Base-by-base conservation (phyloP, 139 green algal species). In the Tetradesmus obliquus region DNA sequence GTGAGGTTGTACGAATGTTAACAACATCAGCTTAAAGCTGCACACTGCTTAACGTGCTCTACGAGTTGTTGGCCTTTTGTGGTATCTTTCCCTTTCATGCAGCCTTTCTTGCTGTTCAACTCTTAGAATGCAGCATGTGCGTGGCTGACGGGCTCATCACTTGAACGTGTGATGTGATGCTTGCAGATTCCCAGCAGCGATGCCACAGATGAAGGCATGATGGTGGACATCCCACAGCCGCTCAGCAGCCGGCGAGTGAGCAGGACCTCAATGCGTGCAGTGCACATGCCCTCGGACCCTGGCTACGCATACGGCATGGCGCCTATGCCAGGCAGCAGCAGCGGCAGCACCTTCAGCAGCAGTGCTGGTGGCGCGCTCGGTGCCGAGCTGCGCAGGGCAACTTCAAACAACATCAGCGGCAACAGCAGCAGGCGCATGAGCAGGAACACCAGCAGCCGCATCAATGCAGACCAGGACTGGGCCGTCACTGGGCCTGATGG, bases 391-490 rank as follows among this genome's bases (percentile, higher is more conserved):
- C 69, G 86, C 53, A 83, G 86, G 53, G 32, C 86, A 62, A 5
- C 20, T 24, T 84, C 85, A 17, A 82, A 82, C 62, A 89, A 62
- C 62, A 17, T 57, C 7, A 17, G 71, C 22, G 22, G 55, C 55
- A 24, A 7, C 24, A 74, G 32, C 76, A 66, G 72, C 88, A 19
- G 12, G 79, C 55, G 88, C 6, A 87, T 87, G 13, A 91, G 88
- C 88, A 86, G 88, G 74, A 91, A 62, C 72, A 85, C 55, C 2
- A 69, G 62, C 20, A 79, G 76, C 32, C 71, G 76, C 8, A 3
- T 87, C 5, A 91, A 87, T 86, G 88, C 79, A 60, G 88, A 91
- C n/a, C 88, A 91, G 88, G 88, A 87, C 55, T 86, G 76, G 88
- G 69, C 32, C 15, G 19, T 54, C 5, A 54, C 69, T 17, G 85